Base-by-base conservation (phyloP, 2,329 filamentous ascomycete genomes). In the Colletotrichum spaethianum region DNA sequence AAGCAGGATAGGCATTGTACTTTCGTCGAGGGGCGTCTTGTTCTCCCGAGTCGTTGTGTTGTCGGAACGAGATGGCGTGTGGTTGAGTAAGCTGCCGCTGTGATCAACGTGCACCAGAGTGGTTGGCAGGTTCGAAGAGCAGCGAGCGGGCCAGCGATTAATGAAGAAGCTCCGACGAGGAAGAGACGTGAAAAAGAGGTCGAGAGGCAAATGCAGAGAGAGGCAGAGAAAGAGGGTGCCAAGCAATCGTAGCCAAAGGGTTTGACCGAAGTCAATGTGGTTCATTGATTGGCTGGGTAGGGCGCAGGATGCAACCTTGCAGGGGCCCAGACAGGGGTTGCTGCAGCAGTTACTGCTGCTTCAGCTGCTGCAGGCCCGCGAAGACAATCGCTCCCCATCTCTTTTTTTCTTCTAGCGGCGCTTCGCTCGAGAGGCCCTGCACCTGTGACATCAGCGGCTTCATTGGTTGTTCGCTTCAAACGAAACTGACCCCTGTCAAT, bases 391-490 rank as follows among this genome's bases (percentile, higher is more conserved):
- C 53, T 16, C 23, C 5, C 52, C 31, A 23, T 60, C 40, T 52
- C 36, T 69, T 33, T 46, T 46, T 48, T 68, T 48, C 26, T 20
- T 40, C n/a, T 20, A 56, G 53, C 53, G 53, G 53, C 12, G 18
- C 52, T 26, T 48, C 57, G 57, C 62, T 62, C 48, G 52, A 63
- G 52, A 55, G 40, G 46, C 50, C 59, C 46, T 63, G 68, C 53
- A 56, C 38, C 26, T 71, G 61, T 81, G 79, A 81, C 80, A 81
- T 81, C 79, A 81, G 79, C 76, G 80, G 79, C 80, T 80, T 77
- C 64, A 78, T 78, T 80, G 78, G 79, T 72, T 42, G 26, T 23
- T 66, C 55, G 36, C 64, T 48, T 48, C 56, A 69, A 73, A 71
- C 73, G 73, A 74, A 74, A 74, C 73, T 18, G 33, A 36, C 73